Conservation (phyloP, 352 stramenopile genomes). For the Achlya hypogyna region DNA sequence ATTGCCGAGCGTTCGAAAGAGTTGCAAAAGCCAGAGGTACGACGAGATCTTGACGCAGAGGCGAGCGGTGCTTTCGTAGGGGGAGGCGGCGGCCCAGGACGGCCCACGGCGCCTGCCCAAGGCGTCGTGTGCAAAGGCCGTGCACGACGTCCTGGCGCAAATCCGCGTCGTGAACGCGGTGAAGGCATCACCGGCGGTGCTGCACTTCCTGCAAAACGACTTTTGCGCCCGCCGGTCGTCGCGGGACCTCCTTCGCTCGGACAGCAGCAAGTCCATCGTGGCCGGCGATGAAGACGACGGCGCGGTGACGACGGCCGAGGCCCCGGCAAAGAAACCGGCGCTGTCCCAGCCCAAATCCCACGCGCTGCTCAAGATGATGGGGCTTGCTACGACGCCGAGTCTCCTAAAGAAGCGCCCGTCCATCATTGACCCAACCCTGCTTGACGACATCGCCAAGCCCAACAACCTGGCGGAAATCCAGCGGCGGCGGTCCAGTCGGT, state of each 20-base stretch:
- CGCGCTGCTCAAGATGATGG: constrained; percentile 37
- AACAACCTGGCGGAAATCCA: constrained; percentile 20
- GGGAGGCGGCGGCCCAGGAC: not conserved
- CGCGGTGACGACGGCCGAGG: constrained; percentile 7
- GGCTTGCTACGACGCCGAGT: not conserved
- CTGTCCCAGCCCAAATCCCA: constrained; percentile 37
- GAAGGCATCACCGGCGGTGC: constrained; percentile 47
- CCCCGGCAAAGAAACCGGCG: not conserved
- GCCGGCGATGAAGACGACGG: not conserved
- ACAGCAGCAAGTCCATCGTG: constrained; percentile 1
- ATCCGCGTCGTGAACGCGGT: constrained; percentile 46
- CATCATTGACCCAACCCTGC: constrained; percentile 13
- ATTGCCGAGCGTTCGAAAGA: constrained; percentile 54
- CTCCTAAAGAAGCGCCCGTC: constrained; percentile 14
- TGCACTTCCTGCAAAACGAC: constrained; percentile 60
- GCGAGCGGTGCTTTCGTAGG: not conserved
- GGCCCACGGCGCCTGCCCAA: not conserved
- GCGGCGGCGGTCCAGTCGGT: not conserved
- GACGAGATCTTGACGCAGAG: not conserved
- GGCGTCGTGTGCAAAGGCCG: not conserved
- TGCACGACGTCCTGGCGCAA: not conserved
- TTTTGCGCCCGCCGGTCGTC: constrained; percentile 41
- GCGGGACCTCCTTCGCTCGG: constrained; percentile 17
- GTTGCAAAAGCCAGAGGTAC: constrained; percentile 23
- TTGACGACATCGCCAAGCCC: constrained; percentile 17